A percentile compares a stretch with the other conserved stretches of the same genome.
Evolutionary conservation across 2,329 filamentous ascomycete genomes (phyloP).

Genomic region (Colletotrichum plurivorum): DNA sequence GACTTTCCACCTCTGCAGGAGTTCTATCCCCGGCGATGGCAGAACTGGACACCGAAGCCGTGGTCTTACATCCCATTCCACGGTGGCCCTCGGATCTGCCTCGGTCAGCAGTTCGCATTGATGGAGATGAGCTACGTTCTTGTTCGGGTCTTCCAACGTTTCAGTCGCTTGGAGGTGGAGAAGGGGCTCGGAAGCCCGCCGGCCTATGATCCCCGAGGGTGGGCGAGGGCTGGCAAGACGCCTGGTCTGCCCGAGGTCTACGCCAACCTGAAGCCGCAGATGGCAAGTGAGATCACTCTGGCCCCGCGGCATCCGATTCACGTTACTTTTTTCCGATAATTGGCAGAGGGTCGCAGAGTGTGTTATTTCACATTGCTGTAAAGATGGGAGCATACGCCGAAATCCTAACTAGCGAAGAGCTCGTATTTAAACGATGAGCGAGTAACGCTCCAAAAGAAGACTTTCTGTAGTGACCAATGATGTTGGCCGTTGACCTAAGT

Average conservation of each 20-base stretch:
- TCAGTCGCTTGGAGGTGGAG: slow-evolving; percentile 47
- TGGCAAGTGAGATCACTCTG: slow-evolving; percentile 17
- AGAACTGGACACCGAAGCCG: slow-evolving; percentile 62
- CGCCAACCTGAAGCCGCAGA: not conserved
- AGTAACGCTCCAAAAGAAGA: too few species aligned
- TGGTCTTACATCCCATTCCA: slow-evolving; percentile 69
- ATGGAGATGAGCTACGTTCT: slow-evolving; percentile 20
- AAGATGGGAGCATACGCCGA: too few species aligned
- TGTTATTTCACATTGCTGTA: too few species aligned
- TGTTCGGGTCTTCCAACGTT: slow-evolving; percentile 6
- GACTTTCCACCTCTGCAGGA: slow-evolving; percentile 9
- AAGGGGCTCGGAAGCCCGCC: not conserved
- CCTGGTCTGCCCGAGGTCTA: not conserved
- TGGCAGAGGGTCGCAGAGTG: too few species aligned
- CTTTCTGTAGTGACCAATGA: too few species aligned
- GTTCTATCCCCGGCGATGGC: slow-evolving; percentile 63
- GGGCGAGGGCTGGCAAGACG: not conserved
- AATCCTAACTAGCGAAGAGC: too few species aligned
- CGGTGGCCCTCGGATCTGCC: slow-evolving; percentile 64
- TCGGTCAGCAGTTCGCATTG: slow-evolving; percentile 41
- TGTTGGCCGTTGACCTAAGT: not conserved
- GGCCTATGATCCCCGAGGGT: not conserved
- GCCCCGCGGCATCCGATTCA: not conserved
- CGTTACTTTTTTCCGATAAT: not conserved
- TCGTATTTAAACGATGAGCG: too few species aligned